A percentile compares a stretch with the other conserved stretches of the same genome.
Conservation (phyloP, 352 stramenopile species). For the Aphanomyces euteiches region DNA sequence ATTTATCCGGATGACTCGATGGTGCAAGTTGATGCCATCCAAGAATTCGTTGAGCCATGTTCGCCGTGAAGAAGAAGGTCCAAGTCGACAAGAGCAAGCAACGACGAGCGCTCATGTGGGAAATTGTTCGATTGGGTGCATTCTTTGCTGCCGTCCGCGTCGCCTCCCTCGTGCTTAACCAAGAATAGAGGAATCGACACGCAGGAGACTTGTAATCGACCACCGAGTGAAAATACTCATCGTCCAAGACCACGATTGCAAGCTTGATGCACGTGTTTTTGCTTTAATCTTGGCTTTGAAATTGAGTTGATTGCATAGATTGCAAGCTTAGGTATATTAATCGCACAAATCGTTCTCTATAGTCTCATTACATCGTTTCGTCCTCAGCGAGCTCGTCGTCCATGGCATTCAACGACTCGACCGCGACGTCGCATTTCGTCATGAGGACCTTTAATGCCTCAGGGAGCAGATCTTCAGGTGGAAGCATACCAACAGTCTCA, state of each 20-base stretch:
- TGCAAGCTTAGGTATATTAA: constrained; percentile 22
- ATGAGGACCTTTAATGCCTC: constrained; percentile 77
- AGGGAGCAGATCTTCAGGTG: constrained; percentile 69
- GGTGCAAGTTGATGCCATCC: neutral
- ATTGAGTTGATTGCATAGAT: neutral
- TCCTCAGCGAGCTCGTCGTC: constrained; percentile 44
- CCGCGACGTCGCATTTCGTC: constrained; percentile 78
- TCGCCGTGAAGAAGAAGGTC: constrained; percentile 71
- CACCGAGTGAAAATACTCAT: too few relatives aligned
- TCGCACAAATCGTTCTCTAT: constrained; percentile 1
- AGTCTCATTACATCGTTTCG: constrained; percentile 35
- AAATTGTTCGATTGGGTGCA: constrained; percentile 68
- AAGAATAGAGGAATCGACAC: constrained; percentile 21
- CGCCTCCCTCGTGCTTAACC: constrained; percentile 66
- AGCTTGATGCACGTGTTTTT: too few relatives aligned
- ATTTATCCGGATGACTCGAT: constrained; percentile 20
- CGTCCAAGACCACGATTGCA: too few relatives aligned
- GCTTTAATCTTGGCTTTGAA: too few relatives aligned
- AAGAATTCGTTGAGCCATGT: constrained; percentile 26
- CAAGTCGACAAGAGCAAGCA: constrained; percentile 74
- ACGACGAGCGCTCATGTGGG: constrained; percentile 68
- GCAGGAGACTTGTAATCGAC: too few relatives aligned
- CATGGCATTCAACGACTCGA: constrained; percentile 67
- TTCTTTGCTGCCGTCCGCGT: constrained; percentile 72
- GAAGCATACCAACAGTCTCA: constrained; percentile 84